Percentiles rank a stretch among this genome's conserved stretches.
Evolutionary conservation across 2,329 filamentous ascomycete species (phyloP).

Genomic region (Chrysoporthe puriensis): DNA sequence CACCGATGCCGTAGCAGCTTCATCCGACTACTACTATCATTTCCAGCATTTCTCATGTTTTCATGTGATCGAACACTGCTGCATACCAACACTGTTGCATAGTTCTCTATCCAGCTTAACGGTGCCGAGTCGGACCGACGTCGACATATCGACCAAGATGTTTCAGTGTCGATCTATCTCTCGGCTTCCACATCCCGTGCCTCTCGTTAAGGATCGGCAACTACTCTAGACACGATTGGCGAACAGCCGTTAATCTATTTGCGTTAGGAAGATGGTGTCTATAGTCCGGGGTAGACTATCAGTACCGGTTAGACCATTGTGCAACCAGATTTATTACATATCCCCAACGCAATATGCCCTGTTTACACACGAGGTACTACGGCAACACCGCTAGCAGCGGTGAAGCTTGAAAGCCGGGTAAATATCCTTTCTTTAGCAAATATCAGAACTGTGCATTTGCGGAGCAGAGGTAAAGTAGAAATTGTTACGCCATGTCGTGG

Average conservation of each 20-base stretch:
- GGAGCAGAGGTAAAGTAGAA: not conserved
- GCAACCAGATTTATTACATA: not conserved
- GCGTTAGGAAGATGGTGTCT: not conserved
- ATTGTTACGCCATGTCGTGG: not conserved
- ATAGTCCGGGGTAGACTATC: too few species aligned
- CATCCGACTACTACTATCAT: too few species aligned
- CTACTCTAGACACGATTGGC: not conserved
- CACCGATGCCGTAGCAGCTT: too few species aligned
- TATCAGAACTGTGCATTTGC: not conserved
- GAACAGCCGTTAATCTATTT: not conserved
- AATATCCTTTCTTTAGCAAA: not conserved
- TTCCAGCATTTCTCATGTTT: too few species aligned
- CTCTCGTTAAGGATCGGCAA: not conserved
- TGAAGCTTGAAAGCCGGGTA: not conserved
- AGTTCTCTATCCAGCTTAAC: too few species aligned
- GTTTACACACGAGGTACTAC: not conserved
- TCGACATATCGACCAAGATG: too few species aligned
- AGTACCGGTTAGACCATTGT: too few species aligned
- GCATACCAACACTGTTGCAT: too few species aligned
- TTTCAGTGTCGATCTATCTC: too few species aligned
- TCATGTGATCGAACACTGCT: too few species aligned
- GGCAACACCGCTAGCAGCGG: not conserved
- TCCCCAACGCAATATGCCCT: not conserved
- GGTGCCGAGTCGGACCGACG: too few species aligned
- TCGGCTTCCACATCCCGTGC: too few species aligned